Evolutionary conservation across 257 asterid species (phyloP), one percentile per base, ranked within the genome.

Genomic region (Nicotiana benthamiana): DNA sequence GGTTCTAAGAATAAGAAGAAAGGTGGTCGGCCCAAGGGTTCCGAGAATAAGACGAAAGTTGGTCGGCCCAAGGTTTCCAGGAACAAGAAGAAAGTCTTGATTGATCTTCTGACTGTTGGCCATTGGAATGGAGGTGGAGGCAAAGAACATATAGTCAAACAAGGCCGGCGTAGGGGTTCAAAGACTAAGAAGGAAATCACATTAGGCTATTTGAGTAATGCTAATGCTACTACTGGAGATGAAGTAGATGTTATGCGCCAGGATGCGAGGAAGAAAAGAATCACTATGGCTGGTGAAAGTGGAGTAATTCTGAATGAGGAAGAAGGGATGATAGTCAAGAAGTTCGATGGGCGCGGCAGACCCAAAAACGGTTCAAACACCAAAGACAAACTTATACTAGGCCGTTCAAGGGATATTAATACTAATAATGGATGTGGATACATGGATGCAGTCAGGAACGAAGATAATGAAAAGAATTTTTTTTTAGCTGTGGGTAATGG

Each of bases 121-220:
- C 13, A 15, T 74, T 3, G 26, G 61, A 74, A 74, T 74, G 79
- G 61, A 74, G 62, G 26, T 26, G 79, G 61, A 46, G 17, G 61
- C 57, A 48, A 24, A 74, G 28, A 48, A 15, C 24, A 26, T 74
- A 8, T 74, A 16, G 61, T 74, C 43, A 74, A 74, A 79, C 81
- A 70, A 53, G 88, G 84, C 66, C 82, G 1, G 59, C 67, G 77
- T 57, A 46, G 20, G 77, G 85, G 80, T 72, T 77, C 79, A n/a
- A 62, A 60, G 36, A 70, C 28, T 34, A 63, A 53, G 67, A 61
- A 36, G 80, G 56, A 66, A 64, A 65, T 11, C 32, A 59, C n/a
- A 32, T 67, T 77, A 56, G 80, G 80, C 12, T 24, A 72, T 54
- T 46, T 12, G 79, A 30, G 80, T 72, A 46, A 46, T 72, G 75